Conservation (phyloP, 2,329 filamentous ascomycete genomes). For the Eurotiales sp. region DNA sequence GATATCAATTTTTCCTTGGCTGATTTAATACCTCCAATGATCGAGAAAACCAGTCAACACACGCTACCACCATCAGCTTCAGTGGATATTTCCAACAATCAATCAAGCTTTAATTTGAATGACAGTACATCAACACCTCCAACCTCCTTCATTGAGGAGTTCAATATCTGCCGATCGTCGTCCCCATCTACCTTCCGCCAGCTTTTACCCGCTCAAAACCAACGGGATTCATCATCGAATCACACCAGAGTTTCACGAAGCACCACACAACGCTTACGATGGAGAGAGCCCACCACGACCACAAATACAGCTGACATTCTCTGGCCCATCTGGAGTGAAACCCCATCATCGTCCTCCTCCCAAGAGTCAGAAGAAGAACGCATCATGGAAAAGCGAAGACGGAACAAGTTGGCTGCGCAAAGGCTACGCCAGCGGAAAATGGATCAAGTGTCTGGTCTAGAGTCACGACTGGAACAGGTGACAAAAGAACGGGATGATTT, state of each 20-base stretch:
- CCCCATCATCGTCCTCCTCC: neutral
- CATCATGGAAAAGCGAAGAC: constrained; percentile 27
- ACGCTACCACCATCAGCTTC: neutral
- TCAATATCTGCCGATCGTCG: neutral
- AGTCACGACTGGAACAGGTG: constrained; percentile 28
- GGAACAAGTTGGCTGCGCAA: constrained; percentile 34
- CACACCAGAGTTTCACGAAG: neutral
- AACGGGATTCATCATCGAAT: neutral
- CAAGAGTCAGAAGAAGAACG: constrained; percentile 6
- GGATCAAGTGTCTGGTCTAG: constrained; percentile 28
- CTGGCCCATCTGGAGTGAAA: constrained; percentile 1
- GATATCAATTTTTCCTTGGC: neutral
- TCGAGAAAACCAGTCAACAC: neutral
- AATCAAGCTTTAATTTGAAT: neutral
- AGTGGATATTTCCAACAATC: neutral
- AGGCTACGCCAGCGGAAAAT: constrained; percentile 32
- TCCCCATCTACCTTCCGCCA: neutral
- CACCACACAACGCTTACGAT: neutral
- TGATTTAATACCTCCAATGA: neutral
- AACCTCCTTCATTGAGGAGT: no score
- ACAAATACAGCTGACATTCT: no score
- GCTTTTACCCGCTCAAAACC: neutral
- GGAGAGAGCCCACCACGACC: neutral
- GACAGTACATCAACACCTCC: no score
- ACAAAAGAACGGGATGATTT: constrained; percentile 32